phyloP scores from a whole-genome alignment of 441 rosid genomes.

The Hura crepitans region DNA sequence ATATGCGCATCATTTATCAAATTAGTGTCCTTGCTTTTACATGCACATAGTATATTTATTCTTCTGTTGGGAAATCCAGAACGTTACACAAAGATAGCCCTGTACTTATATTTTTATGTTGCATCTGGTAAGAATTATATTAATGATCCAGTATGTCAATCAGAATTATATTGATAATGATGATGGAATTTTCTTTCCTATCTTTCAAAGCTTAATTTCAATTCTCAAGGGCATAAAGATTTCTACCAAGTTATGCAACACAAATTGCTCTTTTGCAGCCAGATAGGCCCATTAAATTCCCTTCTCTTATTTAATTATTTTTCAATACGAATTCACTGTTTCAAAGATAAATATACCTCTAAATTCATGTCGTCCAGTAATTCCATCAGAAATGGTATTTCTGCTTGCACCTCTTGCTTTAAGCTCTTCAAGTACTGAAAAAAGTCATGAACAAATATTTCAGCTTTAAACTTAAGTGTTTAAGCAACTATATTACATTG shows the following conservation, averaged over 20 bases:
- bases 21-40: not conserved
- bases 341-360: conserved; percentile 38
- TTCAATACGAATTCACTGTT: conserved; percentile 11
- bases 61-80: not conserved
- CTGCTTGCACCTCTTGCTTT: conserved; percentile 40
- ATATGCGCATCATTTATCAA: too few species aligned
- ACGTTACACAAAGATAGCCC: not conserved
- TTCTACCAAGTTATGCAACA: not conserved
- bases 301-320: not conserved
- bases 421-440: conserved; percentile 45
- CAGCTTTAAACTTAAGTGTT: not conserved
- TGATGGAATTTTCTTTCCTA: not conserved
- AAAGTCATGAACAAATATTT: conserved; percentile 15
- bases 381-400: conserved; percentile 43
- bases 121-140: conserved; percentile 1
- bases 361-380: conserved; percentile 36
- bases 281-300: not conserved
- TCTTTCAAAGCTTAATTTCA: not conserved
- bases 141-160: not conserved
- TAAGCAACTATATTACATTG: not conserved
- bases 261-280: not conserved
- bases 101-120: not conserved
- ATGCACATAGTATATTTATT: not conserved
- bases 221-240: not conserved
- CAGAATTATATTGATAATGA: not conserved